These are phyloP conservation scores for Fusarium scirpi DNA, from an alignment of 2,329 filamentous ascomycete genomes.

Conservation along the genomic window DNA sequence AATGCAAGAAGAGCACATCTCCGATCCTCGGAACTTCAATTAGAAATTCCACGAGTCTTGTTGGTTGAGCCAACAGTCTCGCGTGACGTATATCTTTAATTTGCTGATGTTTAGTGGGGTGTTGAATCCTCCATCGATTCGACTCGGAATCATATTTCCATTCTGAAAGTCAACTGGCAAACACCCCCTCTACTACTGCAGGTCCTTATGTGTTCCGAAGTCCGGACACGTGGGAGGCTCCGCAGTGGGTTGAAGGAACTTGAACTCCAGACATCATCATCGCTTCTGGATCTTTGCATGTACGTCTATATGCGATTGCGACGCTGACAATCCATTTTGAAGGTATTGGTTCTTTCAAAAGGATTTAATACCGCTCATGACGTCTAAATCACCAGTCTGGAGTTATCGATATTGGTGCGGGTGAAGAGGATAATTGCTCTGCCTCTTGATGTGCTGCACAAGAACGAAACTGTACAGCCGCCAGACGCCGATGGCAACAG, in stretches of 20 bases:
- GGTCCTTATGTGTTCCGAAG: neutral
- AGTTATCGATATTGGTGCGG: neutral
- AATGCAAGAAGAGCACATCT: neutral
- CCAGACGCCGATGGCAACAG: neutral
- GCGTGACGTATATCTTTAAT: constrained; percentile 14
- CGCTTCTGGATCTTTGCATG: neutral
- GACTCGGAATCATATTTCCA: constrained; percentile 7
- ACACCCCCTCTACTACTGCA: neutral
- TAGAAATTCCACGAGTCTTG: neutral
- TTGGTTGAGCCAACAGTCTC: neutral
- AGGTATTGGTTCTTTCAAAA: neutral
- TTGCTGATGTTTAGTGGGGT: constrained; percentile 24
- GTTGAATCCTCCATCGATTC: neutral
- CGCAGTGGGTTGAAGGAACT: constrained; percentile 6
- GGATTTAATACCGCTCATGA: neutral
- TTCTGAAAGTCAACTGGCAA: neutral
- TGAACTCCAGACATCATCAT: neutral
- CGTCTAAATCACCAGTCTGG: neutral
- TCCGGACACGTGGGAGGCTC: constrained; percentile 8
- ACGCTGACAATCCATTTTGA: neutral
- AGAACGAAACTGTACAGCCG: neutral
- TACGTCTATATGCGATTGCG: neutral
- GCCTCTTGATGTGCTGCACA: constrained; percentile 3
- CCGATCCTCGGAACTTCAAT: neutral
- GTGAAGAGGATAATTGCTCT: neutral